A percentile compares a stretch with the other conserved stretches of the same genome.
These are phyloP conservation scores for Podila clonocystis DNA, from an alignment of 192 early-diverging fungal genomes.

Conservation along the genomic window DNA sequence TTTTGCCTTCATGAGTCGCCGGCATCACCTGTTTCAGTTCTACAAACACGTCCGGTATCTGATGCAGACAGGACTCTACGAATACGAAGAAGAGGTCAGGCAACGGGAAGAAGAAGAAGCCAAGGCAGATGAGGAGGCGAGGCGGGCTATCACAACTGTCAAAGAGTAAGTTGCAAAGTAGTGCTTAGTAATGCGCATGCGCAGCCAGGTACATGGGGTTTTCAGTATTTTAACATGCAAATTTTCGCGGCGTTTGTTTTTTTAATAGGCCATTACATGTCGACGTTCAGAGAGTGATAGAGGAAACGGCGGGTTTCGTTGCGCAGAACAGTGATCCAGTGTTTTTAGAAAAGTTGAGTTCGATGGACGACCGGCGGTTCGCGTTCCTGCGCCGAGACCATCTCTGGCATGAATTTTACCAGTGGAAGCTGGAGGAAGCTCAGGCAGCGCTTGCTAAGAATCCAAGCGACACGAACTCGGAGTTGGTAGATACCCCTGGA, in stretches of 20 bases:
- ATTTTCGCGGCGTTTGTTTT: background rate
- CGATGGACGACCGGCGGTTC: slow-evolving; percentile 11
- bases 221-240: background rate
- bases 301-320: slow-evolving; percentile 30
- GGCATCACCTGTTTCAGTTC: slow-evolving; percentile 69
- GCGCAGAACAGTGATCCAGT: background rate
- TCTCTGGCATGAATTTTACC: slow-evolving; percentile 26
- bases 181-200: background rate
- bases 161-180: background rate
- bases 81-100: slow-evolving; percentile 51
- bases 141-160: background rate
- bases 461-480: background rate
- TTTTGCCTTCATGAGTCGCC: slow-evolving; percentile 74
- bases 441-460: background rate
- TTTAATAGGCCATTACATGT: slow-evolving; percentile 10
- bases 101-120: slow-evolving; percentile 38
- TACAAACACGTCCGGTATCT: slow-evolving; percentile 75
- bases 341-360: slow-evolving; percentile 16
- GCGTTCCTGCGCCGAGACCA: slow-evolving; percentile 20
- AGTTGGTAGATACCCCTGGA: background rate
- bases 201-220: background rate
- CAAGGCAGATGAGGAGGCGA: slow-evolving; percentile 31
- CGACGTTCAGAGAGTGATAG: slow-evolving; percentile 34
- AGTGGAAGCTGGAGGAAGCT: background rate
- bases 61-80: slow-evolving; percentile 67